Evolutionary conservation across 805 yeast species (phyloP), one percentile per base, ranked within the genome.

Genomic region (Ogataea neopini): DNA sequence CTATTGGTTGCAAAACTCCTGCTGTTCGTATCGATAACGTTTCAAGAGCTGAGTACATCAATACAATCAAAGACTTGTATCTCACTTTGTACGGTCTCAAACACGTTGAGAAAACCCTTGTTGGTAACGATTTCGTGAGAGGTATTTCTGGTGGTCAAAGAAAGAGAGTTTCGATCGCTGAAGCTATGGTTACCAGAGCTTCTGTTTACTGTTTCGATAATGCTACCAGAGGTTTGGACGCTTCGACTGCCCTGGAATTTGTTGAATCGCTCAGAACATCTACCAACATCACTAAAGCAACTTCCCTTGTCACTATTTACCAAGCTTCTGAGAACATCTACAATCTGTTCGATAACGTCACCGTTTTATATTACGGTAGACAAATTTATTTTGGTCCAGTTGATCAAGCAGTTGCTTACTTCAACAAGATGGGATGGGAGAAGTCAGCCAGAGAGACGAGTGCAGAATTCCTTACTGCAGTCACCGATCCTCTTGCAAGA

Each of bases 111-210:
- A 71, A 79, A 52, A 83, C 88, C 17, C 72, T 80, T 42, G 87
- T 83, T 44, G 88, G 88, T 61, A 76, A 79, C 55, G 87, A 83
- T 62, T 78, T 76, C 47, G 80, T 83, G 14, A 73, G 86, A 64
- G 88, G 88, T 65, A 80, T 83, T 39, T 81, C 86, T 29, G 88
- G 88, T 59, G 88, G 88, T 67, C 86, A 83, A 68, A 70, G 88
- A 57, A 83, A 83, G 67, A 79, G 88, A 69, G 86, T 82, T 19
- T 80, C 86, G 3, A 76, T 83, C 56, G 87, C 84, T 3, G 88
- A 83, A 64, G 85, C 79, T 2, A 73, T 78, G 57, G 73, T 77
- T 26, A 69, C 76, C 59, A 71, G 77, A 45, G 82, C 78, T 7
- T 68, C 79, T 6, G 69, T 81, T 18, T 80, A 72, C 54, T 80